Evolutionary conservation across 1,284 basidiomycete species (phyloP).

Genomic region (Trametes hirsuta): DNA sequence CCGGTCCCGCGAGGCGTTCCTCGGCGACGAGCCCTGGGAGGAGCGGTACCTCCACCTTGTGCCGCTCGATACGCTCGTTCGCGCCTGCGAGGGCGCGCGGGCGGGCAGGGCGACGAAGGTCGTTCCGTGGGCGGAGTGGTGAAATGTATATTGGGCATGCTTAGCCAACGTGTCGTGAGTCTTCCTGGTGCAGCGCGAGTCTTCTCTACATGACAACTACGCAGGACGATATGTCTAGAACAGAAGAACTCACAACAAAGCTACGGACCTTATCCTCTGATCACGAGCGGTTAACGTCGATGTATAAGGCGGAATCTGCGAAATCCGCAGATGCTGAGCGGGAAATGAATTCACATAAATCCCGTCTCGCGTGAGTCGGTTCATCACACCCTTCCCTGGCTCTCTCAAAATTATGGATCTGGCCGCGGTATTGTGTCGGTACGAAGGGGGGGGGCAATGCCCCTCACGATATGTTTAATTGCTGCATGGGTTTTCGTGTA

Average conservation of each 20-base stretch:
- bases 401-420: not conserved
- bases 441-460: too few relatives aligned
- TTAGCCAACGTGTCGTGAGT: constrained; percentile 80
- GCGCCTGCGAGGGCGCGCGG: too few relatives aligned
- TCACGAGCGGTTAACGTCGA: constrained; percentile 72
- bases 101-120: too few relatives aligned
- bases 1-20: too few relatives aligned
- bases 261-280: constrained; percentile 83
- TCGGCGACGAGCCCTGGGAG: too few relatives aligned
- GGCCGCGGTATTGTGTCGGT: not conserved
- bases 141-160: constrained; percentile 78
- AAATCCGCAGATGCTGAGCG: constrained; percentile 70
- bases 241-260: constrained; percentile 78
- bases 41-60: too few relatives aligned
- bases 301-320: constrained; percentile 60
- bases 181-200: not conserved
- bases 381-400: not conserved
- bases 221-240: constrained; percentile 80
- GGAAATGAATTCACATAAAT: constrained; percentile 74
- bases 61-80: too few relatives aligned
- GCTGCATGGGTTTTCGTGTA: too few relatives aligned
- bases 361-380: constrained; percentile 65
- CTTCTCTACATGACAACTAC: not conserved
- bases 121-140: constrained; percentile 27
- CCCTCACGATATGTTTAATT: too few relatives aligned